Base-by-base conservation (phyloP, 1,284 basidiomycete genomes). In the Naganishia cerealis region DNA sequence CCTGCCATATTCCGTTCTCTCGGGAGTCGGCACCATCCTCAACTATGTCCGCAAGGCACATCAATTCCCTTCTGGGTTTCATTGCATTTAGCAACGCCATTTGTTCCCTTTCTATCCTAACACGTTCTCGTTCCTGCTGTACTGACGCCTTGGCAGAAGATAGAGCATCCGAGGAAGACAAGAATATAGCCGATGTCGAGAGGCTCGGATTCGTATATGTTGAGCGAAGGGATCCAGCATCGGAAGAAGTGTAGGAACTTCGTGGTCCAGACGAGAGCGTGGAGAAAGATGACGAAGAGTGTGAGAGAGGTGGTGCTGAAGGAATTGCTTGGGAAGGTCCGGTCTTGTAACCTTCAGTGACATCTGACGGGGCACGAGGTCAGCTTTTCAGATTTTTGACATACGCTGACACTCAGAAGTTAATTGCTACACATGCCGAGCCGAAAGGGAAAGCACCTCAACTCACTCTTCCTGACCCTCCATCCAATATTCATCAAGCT, bases 101-200 rank as follows among this genome's bases (percentile, higher is more conserved):
- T 24, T 63, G 61, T 24, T 52, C 61, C 38, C 39, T 54, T 15
- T 63, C 61, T 6, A 50, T 18, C 24, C n/a, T 50, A 21, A n/a
- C 46, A 6, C 50, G 50, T 24, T 63, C 50, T 26, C 54, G 50
- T 21, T 63, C 61, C 18, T 63, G 33, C 15, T 40, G 24, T 10
- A 63, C 39, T 38, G 50, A 53, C 10, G 61, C 39, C 29, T 50
- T 36, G 6, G 61, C 61, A 24, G 79, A 79, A 76, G 72, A 87
- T 83, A 59, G 68, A 24, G 67, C 65, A 40, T 61, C 67, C 53
- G 67, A 65, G 48, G 69, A 67, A 39, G 67, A 63, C 53, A 61
- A 59, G 38, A 75, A 73, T 42, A 72, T 72, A 39, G 72, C 57
- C 24, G 67, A 67, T 21, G 55, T 70, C 46, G 68, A 59, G 57